Evolutionary conservation across 257 asterid species (phyloP).

Genomic region (Ilex asprella): DNA sequence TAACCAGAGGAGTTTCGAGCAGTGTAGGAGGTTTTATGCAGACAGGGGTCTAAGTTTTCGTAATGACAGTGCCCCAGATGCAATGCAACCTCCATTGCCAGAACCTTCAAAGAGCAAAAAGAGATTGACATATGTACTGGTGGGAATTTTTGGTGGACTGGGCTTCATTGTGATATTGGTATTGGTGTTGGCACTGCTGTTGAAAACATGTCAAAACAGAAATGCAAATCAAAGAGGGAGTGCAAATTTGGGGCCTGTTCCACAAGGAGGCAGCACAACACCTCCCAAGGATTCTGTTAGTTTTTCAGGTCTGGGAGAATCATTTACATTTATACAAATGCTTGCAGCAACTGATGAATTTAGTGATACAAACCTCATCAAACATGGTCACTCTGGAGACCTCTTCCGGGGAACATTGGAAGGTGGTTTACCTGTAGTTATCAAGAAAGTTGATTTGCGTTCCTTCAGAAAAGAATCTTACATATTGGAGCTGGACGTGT

Average conservation of each 20-base stretch:
- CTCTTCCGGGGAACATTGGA: slow-evolving; percentile 47
- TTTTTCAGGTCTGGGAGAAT: slow-evolving; percentile 35
- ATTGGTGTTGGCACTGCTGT: slow-evolving; percentile 18
- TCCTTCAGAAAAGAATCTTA: slow-evolving; percentile 27
- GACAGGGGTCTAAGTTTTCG: slow-evolving; percentile 16
- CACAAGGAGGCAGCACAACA: slow-evolving; percentile 15
- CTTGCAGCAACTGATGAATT: slow-evolving; percentile 46
- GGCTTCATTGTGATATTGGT: slow-evolving; percentile 37
- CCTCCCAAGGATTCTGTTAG: slow-evolving; percentile 12
- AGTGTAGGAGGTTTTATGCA: slow-evolving; percentile 39
- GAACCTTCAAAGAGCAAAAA: slow-evolving; percentile 5
- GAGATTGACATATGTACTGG: slow-evolving; percentile 27
- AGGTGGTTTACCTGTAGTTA: slow-evolving; percentile 34
- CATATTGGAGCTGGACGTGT: slow-evolving; percentile 44
- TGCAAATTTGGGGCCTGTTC: slow-evolving; percentile 13
- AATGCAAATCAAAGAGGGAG: slow-evolving; percentile 7
- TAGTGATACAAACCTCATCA: slow-evolving; percentile 38
- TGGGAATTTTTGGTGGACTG: slow-evolving; percentile 56
- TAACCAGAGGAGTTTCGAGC: slow-evolving; percentile 31
- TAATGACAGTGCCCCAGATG: neutral
- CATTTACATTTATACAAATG: slow-evolving; percentile 47
- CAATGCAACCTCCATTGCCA: slow-evolving; percentile 6
- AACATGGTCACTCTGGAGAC: slow-evolving; percentile 67
- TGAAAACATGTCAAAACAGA: slow-evolving; percentile 15
- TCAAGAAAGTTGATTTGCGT: slow-evolving; percentile 50